Conservation (phyloP, 2,329 filamentous ascomycete genomes). For the Penicillium psychrosexuale region DNA sequence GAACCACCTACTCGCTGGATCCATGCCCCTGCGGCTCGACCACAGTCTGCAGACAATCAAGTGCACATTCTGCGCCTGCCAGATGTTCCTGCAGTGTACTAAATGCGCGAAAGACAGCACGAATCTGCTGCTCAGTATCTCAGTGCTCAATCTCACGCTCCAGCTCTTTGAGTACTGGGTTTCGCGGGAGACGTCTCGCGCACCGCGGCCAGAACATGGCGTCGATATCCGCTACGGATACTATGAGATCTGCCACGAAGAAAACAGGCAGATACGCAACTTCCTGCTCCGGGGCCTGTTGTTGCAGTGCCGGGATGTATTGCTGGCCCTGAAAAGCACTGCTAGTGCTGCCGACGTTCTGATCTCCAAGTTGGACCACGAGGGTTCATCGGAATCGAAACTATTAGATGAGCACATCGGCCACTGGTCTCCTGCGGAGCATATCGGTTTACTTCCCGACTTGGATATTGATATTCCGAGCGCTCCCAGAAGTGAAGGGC, state of each 20-base stretch:
- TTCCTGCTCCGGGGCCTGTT: constrained; percentile 30
- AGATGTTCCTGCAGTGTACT: constrained; percentile 30
- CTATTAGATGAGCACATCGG: constrained; percentile 2
- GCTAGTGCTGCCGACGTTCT: constrained; percentile 12
- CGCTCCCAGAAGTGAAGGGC: constrained; percentile 17
- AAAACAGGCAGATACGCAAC: constrained; percentile 28
- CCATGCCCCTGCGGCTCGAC: constrained; percentile 31
- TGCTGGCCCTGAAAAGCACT: constrained; percentile 23
- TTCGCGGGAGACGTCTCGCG: constrained; percentile 22
- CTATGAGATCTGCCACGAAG: constrained; percentile 31
- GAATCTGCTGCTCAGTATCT: constrained; percentile 29
- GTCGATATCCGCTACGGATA: constrained; percentile 29
- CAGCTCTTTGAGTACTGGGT: constrained; percentile 34
- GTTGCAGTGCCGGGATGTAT: constrained; percentile 27
- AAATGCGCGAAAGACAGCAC: constrained; percentile 31
- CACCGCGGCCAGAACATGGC: constrained; percentile 13
- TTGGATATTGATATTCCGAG: constrained; percentile 7
- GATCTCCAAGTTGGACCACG: constrained; percentile 11
- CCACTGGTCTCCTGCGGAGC: constrained; percentile 11
- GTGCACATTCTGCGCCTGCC: constrained; percentile 30
- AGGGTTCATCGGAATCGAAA: constrained; percentile 5
- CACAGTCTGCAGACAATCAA: constrained; percentile 33
- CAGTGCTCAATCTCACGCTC: constrained; percentile 30
- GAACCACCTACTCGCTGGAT: constrained; percentile 27
- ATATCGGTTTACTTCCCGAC: constrained; percentile 7